A percentile compares a stretch with the other conserved stretches of the same genome.
These are phyloP conservation scores for Ophiostoma tasmaniense DNA, from an alignment of 2,329 filamentous ascomycete genomes.

Conservation along the genomic window DNA sequence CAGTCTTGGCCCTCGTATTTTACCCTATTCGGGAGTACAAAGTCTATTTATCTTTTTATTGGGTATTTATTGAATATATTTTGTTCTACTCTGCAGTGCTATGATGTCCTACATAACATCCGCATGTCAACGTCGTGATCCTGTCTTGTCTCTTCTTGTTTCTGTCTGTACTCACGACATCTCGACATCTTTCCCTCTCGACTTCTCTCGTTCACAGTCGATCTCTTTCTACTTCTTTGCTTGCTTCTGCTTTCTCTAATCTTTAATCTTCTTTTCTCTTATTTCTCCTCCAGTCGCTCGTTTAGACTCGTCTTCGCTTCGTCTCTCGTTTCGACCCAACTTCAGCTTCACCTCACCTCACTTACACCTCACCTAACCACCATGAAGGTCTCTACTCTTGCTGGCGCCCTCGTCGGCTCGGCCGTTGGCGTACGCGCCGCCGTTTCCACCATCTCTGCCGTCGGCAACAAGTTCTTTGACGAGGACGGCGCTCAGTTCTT, in stretches of 20 bases:
- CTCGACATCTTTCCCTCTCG: background rate
- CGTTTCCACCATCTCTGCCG: conserved; percentile 42
- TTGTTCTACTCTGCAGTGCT: background rate
- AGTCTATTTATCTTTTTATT: background rate
- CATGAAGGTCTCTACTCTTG: conserved; percentile 34
- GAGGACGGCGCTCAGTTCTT: conserved; percentile 74
- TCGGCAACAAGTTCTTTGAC: conserved; percentile 80
- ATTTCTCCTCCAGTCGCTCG: background rate
- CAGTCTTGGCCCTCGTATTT: background rate
- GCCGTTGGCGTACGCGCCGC: conserved; percentile 17
- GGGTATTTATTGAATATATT: background rate
- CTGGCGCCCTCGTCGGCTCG: conserved; percentile 30
- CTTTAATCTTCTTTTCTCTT: background rate
- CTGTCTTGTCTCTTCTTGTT: background rate
- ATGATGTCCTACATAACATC: background rate
- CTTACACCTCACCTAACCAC: conserved; percentile 8
- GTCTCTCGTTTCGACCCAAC: background rate
- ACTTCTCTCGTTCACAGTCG: background rate
- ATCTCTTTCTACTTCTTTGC: background rate
- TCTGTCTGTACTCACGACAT: background rate
- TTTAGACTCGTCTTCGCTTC: background rate
- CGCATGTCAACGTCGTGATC: background rate
- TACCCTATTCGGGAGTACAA: background rate
- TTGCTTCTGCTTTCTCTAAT: background rate
- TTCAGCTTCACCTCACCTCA: background rate